These are phyloP conservation scores for Boletus patriciae DNA, from an alignment of 768 basidiomycete genomes.

Conservation along the genomic window DNA sequence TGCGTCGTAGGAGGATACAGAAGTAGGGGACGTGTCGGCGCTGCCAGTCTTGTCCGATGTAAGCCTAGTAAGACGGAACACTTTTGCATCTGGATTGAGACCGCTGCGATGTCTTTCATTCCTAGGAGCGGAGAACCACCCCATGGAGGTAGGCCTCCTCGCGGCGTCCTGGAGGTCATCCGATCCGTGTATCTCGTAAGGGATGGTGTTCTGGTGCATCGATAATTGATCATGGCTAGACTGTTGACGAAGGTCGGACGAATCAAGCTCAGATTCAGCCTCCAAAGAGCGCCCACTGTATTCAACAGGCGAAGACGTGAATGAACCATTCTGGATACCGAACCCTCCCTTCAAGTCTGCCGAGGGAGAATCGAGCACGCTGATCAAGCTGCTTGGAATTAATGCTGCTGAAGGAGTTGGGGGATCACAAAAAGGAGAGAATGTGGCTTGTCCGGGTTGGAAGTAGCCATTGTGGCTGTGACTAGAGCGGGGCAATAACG, in stretches of 20 bases:
- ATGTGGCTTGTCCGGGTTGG: slow-evolving; percentile 30
- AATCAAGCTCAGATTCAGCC: slow-evolving; percentile 42
- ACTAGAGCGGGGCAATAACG: slow-evolving; percentile 11
- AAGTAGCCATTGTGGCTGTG: slow-evolving; percentile 15
- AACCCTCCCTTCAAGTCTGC: slow-evolving; percentile 48
- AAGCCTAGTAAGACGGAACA: slow-evolving; percentile 57
- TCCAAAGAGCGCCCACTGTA: slow-evolving; percentile 32
- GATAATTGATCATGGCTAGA: slow-evolving; percentile 22
- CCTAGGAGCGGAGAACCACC: slow-evolving; percentile 47
- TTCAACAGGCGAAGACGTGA: slow-evolving; percentile 45
- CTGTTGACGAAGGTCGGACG: slow-evolving; percentile 44
- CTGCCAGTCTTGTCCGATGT: slow-evolving; percentile 13
- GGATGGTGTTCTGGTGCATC: slow-evolving; percentile 31
- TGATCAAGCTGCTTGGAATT: slow-evolving; percentile 55
- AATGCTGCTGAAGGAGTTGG: slow-evolving; percentile 44
- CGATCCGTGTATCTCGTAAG: slow-evolving; percentile 33
- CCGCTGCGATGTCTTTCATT: slow-evolving; percentile 59
- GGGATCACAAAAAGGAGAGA: slow-evolving; percentile 56
- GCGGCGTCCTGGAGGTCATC: slow-evolving; percentile 15
- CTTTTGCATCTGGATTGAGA: slow-evolving; percentile 85
- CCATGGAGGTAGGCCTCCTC: slow-evolving; percentile 31
- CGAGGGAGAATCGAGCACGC: slow-evolving; percentile 50
- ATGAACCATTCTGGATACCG: slow-evolving; percentile 16
- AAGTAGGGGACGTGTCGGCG: slow-evolving; percentile 12
- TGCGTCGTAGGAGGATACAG: slow-evolving; percentile 44